Evolutionary conservation across 2,329 filamentous ascomycete genomes (phyloP).

Genomic region (Cladosporium sp.): DNA sequence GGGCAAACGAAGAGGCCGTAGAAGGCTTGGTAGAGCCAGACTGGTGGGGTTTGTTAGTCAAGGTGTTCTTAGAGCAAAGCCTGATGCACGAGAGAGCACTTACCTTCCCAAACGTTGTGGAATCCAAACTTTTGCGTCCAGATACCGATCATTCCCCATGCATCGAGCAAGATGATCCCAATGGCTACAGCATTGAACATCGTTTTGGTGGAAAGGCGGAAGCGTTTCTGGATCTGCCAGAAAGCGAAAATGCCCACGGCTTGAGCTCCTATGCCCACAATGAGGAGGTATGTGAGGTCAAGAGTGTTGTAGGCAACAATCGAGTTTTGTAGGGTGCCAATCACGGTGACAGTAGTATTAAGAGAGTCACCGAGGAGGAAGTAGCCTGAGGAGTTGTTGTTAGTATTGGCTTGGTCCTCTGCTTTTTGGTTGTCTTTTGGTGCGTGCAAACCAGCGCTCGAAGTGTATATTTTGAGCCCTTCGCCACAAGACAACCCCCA

Average conservation of each 20-base stretch:
- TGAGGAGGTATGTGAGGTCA: conserved; percentile 64
- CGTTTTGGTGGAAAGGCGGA: conserved; percentile 60
- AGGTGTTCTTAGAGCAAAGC: background rate
- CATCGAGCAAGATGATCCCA: conserved; percentile 61
- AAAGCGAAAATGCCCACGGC: conserved; percentile 63
- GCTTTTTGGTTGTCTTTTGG: background rate
- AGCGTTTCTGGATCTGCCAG: conserved; percentile 60
- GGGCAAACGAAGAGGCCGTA: conserved; percentile 68
- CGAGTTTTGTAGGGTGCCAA: conserved; percentile 64
- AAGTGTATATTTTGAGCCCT: background rate
- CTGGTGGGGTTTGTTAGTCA: conserved; percentile 11
- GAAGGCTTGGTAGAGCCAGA: conserved; percentile 47
- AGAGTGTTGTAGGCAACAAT: conserved; percentile 66
- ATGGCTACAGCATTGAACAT: conserved; percentile 69
- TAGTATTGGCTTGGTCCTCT: background rate
- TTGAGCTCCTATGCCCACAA: conserved; percentile 66
- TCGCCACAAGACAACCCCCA: background rate
- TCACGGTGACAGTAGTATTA: conserved; percentile 70
- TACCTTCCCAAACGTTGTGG: conserved; percentile 54
- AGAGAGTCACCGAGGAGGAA: conserved; percentile 70
- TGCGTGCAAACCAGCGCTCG: background rate
- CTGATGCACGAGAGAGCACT: background rate
- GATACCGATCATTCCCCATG: conserved; percentile 61
- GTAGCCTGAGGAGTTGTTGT: conserved; percentile 45
- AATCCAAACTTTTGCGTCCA: conserved; percentile 55